Percentiles rank a stretch among this genome's conserved stretches.
phyloP scores from a whole-genome alignment of 108 stramenopile genomes.

The Discostella stelligeroides region DNA sequence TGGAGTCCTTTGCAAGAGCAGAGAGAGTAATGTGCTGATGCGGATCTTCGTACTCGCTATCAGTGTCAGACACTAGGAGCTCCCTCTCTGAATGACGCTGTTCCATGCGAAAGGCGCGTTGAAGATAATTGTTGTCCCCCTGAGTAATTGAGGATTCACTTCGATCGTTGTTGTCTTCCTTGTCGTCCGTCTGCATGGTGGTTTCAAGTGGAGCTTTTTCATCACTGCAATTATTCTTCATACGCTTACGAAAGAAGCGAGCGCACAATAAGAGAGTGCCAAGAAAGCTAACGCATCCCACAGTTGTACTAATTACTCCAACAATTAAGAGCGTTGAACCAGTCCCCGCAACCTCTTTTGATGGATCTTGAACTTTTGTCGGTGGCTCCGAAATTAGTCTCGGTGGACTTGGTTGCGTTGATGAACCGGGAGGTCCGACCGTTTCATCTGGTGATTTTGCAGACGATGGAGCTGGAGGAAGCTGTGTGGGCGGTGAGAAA shows the following conservation, averaged over 20 bases:
- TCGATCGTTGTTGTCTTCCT: not conserved
- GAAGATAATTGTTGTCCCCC: not conserved
- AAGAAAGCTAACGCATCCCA: not conserved
- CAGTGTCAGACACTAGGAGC: not conserved
- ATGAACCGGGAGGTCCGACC: too few relatives aligned
- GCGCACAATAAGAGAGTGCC: not conserved
- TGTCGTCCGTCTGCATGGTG: not conserved
- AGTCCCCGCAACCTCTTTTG: too few relatives aligned
- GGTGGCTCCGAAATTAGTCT: too few relatives aligned
- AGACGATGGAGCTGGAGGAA: too few relatives aligned
- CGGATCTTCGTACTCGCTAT: not conserved
- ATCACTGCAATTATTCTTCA: not conserved
- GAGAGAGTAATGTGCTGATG: conserved; percentile 3
- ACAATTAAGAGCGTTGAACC: too few relatives aligned
- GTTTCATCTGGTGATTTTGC: too few relatives aligned
- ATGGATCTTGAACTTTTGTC: too few relatives aligned
- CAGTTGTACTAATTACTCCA: not conserved
- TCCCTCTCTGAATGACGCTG: too few relatives aligned
- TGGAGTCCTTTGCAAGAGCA: not conserved
- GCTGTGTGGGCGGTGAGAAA: too few relatives aligned
- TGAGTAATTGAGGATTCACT: not conserved
- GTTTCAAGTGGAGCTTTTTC: too few relatives aligned
- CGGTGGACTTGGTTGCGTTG: too few relatives aligned
- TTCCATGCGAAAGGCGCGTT: too few relatives aligned
- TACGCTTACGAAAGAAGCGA: not conserved